Conservation (phyloP, 805 yeast species). For the Saitoella complicata region DNA sequence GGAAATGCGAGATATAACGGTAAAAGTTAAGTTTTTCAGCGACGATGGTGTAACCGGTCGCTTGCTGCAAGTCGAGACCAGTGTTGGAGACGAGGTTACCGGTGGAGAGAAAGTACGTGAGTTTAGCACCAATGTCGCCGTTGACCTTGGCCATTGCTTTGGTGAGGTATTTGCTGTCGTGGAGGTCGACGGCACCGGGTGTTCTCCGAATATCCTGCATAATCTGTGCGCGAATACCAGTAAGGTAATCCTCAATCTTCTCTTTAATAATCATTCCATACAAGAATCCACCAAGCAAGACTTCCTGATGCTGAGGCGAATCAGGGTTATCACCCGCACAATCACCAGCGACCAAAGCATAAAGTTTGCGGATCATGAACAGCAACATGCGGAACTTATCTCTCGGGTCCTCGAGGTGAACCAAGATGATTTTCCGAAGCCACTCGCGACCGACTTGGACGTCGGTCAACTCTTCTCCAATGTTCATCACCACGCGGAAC, state of each 20-base stretch:
- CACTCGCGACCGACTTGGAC: conserved; percentile 82
- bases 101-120: conserved; percentile 87
- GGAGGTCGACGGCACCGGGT: conserved; percentile 43
- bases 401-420: conserved; percentile 50
- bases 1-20: conserved; percentile 92
- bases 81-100: conserved; percentile 96
- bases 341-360: conserved; percentile 90
- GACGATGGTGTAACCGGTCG: conserved; percentile 93
- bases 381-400: conserved; percentile 79
- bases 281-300: conserved; percentile 83
- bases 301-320: conserved; percentile 98
- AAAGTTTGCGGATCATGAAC: conserved; percentile 90
- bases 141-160: conserved; percentile 64
- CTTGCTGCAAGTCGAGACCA: conserved; percentile 95
- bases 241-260: conserved; percentile 84
- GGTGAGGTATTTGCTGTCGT: conserved; percentile 66
- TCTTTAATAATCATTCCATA: conserved; percentile 95
- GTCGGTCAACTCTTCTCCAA: conserved; percentile 76
- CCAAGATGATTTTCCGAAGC: conserved; percentile 67
- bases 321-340: conserved; percentile 97
- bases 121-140: conserved; percentile 86
- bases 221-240: conserved; percentile 53
- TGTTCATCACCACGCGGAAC: conserved; percentile 83
- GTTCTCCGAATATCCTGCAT: conserved; percentile 70
- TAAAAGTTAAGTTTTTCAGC: conserved; percentile 97